These are phyloP conservation scores for Platanus orientalis DNA, from an alignment of 164 flowering plant species.

Conservation along the genomic window DNA sequence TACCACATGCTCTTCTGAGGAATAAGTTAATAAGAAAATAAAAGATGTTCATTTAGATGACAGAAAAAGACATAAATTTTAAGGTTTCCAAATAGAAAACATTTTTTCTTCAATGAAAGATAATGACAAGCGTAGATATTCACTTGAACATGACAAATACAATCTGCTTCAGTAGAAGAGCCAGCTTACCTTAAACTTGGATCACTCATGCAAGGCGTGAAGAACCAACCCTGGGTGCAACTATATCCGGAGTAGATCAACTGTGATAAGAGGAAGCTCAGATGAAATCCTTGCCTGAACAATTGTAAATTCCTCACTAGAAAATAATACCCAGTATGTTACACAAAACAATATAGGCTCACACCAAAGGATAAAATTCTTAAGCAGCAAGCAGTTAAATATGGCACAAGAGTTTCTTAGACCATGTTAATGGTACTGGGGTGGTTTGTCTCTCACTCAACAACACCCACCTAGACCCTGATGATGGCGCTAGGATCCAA, in stretches of 20 bases:
- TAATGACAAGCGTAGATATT: not conserved
- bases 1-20: not conserved
- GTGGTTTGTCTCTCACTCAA: no score
- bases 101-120: not conserved
- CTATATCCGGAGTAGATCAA: slow-evolving; percentile 83
- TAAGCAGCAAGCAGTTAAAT: no score
- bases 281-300: not conserved
- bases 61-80: not conserved
- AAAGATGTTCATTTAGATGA: no score
- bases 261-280: slow-evolving; percentile 34
- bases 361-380: no score
- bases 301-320: not conserved
- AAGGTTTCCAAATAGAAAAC: not conserved
- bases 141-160: not conserved
- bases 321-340: not conserved
- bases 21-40: not conserved
- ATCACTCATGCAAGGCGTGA: slow-evolving; percentile 83
- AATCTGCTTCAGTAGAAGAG: slow-evolving; percentile 6
- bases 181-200: slow-evolving; percentile 78
- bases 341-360: no score
- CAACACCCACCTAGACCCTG: no score
- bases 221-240: slow-evolving; percentile 99
- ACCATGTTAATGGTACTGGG: no score
- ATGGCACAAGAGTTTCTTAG: no score
- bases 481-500: no score